Base-by-base conservation (phyloP, 345 rosid species). In the Eutrema heterophyllum region DNA sequence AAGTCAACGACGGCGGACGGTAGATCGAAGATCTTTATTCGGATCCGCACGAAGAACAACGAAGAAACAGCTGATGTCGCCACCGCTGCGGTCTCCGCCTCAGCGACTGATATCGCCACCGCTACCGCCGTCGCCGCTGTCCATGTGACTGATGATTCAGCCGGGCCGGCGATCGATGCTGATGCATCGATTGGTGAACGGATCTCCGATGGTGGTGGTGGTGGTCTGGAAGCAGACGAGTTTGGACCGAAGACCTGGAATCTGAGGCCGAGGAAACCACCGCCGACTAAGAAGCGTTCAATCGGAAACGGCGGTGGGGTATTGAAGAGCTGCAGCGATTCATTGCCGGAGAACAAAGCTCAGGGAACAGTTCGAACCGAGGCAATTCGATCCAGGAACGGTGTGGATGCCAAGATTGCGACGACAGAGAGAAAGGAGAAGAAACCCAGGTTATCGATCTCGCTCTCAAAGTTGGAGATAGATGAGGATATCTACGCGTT, bases 401-500 rank as follows among this genome's bases (percentile, higher is more conserved):
- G 53, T 9, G 71, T 52, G n/a, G 83, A 81, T 64, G 69, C 65
- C 3, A 79, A 71, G 69, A 63, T 48, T 15, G 81, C 67, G 7
- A 52, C 64, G 26, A 39, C 15, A 5, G 81, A 61, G 73, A 78
- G 80, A 75, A 81, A 79, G 80, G 81, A 77, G 80, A 77, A 80
- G 84, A 82, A 83, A 69, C 68, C 61, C 75, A 84, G 84, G 79
- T 67, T 90, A 12, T 84, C 90, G 53, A 75, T 90, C 41, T 74
- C 88, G 40, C 83, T 92, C 18, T 58, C 87, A 0, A 88, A 81
- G 77, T 73, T 86, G 35, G 95, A 92, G 82, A 88, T 90, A 64
- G 95, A 92, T 26, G 91, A 88, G 30, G 98, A 92, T 78, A 61
- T 90, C 11, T 79, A 83, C 38, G 57, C 82, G 26, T 67, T 92